phyloP scores from a whole-genome alignment of 495 filamentous ascomycete species.

The Penicillium salamii region DNA sequence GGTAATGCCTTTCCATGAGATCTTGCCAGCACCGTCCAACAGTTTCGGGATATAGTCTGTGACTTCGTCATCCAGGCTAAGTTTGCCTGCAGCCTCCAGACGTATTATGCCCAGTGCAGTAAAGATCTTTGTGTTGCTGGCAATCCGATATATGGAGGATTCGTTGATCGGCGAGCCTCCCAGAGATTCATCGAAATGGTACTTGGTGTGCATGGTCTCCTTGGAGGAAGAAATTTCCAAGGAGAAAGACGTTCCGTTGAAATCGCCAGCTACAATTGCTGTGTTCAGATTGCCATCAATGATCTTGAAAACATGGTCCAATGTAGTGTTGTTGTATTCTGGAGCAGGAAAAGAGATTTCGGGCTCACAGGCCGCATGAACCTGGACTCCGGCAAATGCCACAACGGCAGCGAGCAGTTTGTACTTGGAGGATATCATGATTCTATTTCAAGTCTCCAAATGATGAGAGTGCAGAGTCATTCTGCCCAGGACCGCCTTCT shows the following conservation, averaged over 20 bases:
- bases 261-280: not conserved
- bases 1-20: constrained; percentile 4
- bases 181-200: constrained; percentile 5
- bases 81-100: constrained; percentile 2
- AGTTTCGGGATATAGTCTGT: constrained; percentile 3
- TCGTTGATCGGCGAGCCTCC: constrained; percentile 5
- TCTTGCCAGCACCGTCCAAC: not conserved
- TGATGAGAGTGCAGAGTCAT: too few relatives aligned
- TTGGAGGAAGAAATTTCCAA: constrained; percentile 4
- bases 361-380: constrained; percentile 3
- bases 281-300: not conserved
- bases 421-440: too few relatives aligned
- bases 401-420: too few relatives aligned
- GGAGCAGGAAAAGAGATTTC: constrained; percentile 10
- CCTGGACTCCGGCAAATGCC: not conserved
- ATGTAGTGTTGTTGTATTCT: not conserved
- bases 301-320: not conserved
- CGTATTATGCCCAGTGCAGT: constrained; percentile 2
- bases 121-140: constrained; percentile 8
- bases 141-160: constrained; percentile 6
- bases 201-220: constrained; percentile 2
- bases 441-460: too few relatives aligned
- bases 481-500: too few relatives aligned
- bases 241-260: constrained; percentile 4
- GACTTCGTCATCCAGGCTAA: constrained; percentile 6